Evolutionary conservation across 495 filamentous ascomycete species (phyloP).

Genomic region (Elaphomyces granulatus): DNA sequence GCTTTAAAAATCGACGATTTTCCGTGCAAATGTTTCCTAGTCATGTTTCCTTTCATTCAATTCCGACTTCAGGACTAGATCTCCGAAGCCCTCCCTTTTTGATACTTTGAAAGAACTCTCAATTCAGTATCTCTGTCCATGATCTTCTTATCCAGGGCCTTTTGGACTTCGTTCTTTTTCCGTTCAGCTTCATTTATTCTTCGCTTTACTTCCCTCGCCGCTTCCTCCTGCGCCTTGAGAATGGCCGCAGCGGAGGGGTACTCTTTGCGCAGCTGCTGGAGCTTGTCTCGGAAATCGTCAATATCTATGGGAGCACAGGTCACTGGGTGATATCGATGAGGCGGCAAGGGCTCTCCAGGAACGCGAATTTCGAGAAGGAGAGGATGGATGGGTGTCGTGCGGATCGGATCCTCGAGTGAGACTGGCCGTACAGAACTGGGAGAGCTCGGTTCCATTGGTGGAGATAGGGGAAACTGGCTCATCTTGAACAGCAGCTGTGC

Average conservation of each 20-base stretch:
- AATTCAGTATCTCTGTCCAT: conserved; percentile 33
- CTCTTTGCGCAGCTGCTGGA: conserved; percentile 27
- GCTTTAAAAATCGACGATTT: too few species aligned
- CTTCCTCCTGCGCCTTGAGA: conserved; percentile 26
- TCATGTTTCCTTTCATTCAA: too few species aligned
- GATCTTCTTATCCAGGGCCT: conserved; percentile 31
- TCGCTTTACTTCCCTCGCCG: conserved; percentile 26
- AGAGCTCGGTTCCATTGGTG: conserved; percentile 18
- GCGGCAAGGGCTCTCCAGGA: conserved; percentile 18
- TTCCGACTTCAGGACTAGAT: too few species aligned
- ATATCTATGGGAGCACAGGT: conserved; percentile 24
- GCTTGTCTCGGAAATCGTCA: conserved; percentile 16
- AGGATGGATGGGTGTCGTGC: conserved; percentile 29
- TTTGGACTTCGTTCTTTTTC: conserved; percentile 30
- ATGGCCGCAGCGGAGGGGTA: conserved; percentile 24
- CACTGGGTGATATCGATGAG: conserved; percentile 25
- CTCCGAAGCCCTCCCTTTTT: too few species aligned
- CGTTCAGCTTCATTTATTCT: conserved; percentile 25
- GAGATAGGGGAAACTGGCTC: conserved; percentile 19
- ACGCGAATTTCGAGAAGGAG: conserved; percentile 28
- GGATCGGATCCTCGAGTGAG: conserved; percentile 23
- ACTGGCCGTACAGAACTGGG: conserved; percentile 10
- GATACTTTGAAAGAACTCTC: conserved; percentile 33
- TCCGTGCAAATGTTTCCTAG: too few species aligned
- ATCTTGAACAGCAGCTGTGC: conserved; percentile 6